Evolutionary conservation across 495 filamentous ascomycete genomes (phyloP).

Genomic region (Penicillium pulvis): DNA sequence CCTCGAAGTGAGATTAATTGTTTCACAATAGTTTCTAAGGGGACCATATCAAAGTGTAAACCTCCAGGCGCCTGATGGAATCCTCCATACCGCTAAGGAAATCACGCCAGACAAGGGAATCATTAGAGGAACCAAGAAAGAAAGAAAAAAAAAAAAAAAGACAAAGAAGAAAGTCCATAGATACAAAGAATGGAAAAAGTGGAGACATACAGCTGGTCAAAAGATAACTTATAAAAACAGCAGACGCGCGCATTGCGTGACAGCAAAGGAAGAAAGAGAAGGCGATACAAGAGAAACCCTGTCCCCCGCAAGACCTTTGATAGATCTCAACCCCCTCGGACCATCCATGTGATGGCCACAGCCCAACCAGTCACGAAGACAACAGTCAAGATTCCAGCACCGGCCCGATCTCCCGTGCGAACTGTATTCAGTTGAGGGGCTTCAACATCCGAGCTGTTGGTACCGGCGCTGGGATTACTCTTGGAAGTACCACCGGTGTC

Average conservation of each 20-base stretch:
- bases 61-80: neutral
- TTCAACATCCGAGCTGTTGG: constrained; percentile 24
- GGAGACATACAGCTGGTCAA: neutral
- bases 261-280: constrained; percentile 6
- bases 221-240: neutral
- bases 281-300: neutral
- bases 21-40: neutral
- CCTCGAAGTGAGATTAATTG: neutral
- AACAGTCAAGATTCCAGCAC: constrained; percentile 66
- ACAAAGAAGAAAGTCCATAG: neutral
- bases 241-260: neutral
- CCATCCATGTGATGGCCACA: constrained; percentile 48
- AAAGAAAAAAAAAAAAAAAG: neutral
- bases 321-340: constrained; percentile 30
- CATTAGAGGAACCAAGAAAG: neutral
- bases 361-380: constrained; percentile 57
- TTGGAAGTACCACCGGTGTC: constrained; percentile 66
- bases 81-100: neutral
- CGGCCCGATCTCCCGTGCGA: constrained; percentile 59
- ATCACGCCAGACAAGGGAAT: neutral
- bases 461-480: constrained; percentile 61
- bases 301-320: neutral
- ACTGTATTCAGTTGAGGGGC: constrained; percentile 40
- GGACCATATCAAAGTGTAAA: neutral
- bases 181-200: neutral